phyloP scores from a whole-genome alignment of 257 asterid species.

The Solanum habrochaites region DNA sequence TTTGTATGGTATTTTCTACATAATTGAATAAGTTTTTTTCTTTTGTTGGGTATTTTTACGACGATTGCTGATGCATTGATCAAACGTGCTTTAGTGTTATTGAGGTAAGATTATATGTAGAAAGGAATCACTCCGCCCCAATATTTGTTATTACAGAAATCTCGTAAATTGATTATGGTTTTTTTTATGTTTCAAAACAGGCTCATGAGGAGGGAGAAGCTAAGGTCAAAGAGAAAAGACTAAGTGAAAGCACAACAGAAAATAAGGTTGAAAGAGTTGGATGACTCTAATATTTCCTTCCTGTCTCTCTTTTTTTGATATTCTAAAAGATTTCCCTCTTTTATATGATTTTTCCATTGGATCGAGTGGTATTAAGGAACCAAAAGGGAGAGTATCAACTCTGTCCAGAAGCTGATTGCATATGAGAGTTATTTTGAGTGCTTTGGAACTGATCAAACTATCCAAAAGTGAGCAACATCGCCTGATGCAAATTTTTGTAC shows the following conservation, averaged over 20 bases:
- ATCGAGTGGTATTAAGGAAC: conserved; percentile 27
- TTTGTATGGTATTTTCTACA: not conserved
- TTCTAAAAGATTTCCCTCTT: not conserved
- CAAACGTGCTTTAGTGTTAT: conserved; percentile 24
- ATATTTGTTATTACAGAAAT: not conserved
- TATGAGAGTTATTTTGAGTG: conserved; percentile 34
- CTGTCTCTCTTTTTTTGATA: not conserved
- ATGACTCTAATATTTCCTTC: not conserved
- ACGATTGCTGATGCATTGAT: conserved; percentile 4
- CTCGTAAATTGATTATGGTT: not conserved
- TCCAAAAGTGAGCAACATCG: conserved; percentile 22
- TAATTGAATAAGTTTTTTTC: not conserved
- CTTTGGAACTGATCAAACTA: conserved; percentile 26
- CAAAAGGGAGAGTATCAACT: conserved; percentile 27
- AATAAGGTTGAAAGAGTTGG: conserved; percentile 31
- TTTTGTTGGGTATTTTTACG: not conserved
- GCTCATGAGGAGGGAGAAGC: conserved; percentile 39
- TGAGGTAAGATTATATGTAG: conserved; percentile 31
- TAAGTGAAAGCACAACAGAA: conserved; percentile 32
- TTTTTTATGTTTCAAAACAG: conserved; percentile 11
- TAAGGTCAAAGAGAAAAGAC: conserved; percentile 27
- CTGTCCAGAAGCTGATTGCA: conserved; percentile 43
- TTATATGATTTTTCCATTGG: not conserved
- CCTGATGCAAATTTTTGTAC: not conserved
- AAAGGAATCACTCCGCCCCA: not conserved